Evolutionary conservation across 257 asterid species (phyloP).

Genomic region (Coffea canephora): DNA sequence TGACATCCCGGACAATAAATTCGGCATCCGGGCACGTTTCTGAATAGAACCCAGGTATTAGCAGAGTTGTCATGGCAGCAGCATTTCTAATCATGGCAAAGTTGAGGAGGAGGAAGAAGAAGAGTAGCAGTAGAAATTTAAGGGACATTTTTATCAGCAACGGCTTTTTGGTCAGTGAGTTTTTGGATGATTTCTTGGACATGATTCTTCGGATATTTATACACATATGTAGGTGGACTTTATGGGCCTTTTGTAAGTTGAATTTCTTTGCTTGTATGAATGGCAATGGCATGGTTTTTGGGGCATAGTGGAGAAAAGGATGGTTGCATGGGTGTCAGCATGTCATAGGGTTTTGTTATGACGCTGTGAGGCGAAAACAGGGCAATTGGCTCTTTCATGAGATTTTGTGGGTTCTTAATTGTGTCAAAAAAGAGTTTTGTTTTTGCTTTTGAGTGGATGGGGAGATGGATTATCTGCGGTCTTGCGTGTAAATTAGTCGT

Average conservation of each 20-base stretch:
- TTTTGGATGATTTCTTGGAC: neutral
- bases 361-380: constrained; percentile 10
- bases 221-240: neutral
- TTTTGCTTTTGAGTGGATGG: neutral
- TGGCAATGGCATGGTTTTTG: neutral
- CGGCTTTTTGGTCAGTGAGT: neutral
- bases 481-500: neutral
- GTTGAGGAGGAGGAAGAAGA: constrained; percentile 27
- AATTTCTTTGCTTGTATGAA: neutral
- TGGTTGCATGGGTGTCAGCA: constrained; percentile 18
- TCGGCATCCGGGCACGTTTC: constrained; percentile 75
- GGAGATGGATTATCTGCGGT: constrained; percentile 5
- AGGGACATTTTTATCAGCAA: constrained; percentile 32
- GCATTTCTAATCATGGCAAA: neutral
- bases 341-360: neutral
- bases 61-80: constrained; percentile 32
- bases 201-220: neutral
- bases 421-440: neutral
- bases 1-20: constrained; percentile 47
- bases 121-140: neutral
- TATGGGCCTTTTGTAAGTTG: neutral
- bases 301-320: neutral
- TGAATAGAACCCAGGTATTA: constrained; percentile 55
- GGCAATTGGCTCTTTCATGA: constrained; percentile 23
- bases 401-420: neutral